Conservation (phyloP, 441 rosid genomes). For the Geranium incanum region DNA sequence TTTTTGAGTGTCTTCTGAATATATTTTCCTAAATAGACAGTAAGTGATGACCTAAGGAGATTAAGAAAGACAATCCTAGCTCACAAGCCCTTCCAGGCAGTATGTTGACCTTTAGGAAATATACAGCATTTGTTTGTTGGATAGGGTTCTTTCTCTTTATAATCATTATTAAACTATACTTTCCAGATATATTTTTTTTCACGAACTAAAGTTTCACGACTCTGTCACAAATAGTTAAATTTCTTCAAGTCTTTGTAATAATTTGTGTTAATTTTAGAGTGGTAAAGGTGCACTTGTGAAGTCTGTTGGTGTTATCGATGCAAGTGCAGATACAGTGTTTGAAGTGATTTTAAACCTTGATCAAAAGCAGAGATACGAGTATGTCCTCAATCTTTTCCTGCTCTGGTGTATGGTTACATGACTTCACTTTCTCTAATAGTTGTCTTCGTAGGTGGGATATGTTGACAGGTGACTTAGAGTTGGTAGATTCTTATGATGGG, state of each 20-base stretch:
- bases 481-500: constrained; percentile 80
- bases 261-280: constrained; percentile 41
- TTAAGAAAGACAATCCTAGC: background rate
- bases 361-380: constrained; percentile 82
- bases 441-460: constrained; percentile 84
- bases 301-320: constrained; percentile 84
- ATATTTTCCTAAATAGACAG: background rate
- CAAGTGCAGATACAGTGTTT: constrained; percentile 79
- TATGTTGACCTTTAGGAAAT: background rate
- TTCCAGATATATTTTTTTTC: constrained; percentile 5
- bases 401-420: constrained; percentile 17
- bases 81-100: constrained; percentile 4
- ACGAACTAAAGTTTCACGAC: constrained; percentile 13
- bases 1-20: background rate
- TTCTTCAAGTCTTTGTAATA: constrained; percentile 13
- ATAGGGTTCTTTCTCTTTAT: background rate
- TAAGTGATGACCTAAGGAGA: background rate
- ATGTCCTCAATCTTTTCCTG: constrained; percentile 30
- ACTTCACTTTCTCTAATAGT: constrained; percentile 26
- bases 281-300: constrained; percentile 81
- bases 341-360: constrained; percentile 77
- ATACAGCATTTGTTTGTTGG: constrained; percentile 5
- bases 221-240: constrained; percentile 4
- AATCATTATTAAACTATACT: background rate
- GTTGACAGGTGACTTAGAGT: constrained; percentile 83